Evolutionary conservation across 1,284 basidiomycete species (phyloP), one percentile per base, ranked within the genome.

Genomic region (Cryptococcus amylolentus): DNA sequence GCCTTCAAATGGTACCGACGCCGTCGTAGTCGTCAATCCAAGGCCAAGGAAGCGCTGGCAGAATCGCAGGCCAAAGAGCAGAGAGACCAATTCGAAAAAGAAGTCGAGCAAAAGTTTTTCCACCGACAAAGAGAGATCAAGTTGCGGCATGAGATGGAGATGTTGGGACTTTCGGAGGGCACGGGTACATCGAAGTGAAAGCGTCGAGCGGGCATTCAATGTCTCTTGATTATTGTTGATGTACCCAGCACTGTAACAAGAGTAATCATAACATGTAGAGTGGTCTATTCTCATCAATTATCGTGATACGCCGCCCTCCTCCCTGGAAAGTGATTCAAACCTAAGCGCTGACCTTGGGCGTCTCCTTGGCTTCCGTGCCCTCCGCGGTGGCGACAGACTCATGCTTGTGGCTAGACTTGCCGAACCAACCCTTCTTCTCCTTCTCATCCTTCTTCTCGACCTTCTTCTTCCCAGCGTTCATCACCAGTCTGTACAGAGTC

Each of bases 401-500:
- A 14, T 54, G 49, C 51, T 58, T 54, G 42, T 49, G 52, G 26
- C 45, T 46, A 14, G 55, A 44, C 26, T 49, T 51, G 39, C 56
- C 48, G 54, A 46, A 57, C 56, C 60, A 60, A 42, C 59, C 63
- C 53, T 62, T 62, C 55, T 62, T 60, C 50, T 60, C 52, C 45
- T 62, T 60, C 42, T 64, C 62, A 49, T 68, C 62, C 44, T 65
- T 35, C 23, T 23, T 58, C 43, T 69, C 66, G 40, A 72, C 64
- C 60, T 71, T 67, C 73, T 78, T 77, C 72, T 78, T 78, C 54
- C 75, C 77, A 1, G 77, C 77, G 48, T 75, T 71, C 63, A 76
- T 71, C 2, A 78, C 77, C 18, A 78, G 61, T 52, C 74, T 76
- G 37, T 18, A n/a, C 10, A 23, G 5, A 40, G 12, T 35, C 10